Conservation (phyloP, 2,329 filamentous ascomycete genomes). For the Acephala macrosclerotiorum region DNA sequence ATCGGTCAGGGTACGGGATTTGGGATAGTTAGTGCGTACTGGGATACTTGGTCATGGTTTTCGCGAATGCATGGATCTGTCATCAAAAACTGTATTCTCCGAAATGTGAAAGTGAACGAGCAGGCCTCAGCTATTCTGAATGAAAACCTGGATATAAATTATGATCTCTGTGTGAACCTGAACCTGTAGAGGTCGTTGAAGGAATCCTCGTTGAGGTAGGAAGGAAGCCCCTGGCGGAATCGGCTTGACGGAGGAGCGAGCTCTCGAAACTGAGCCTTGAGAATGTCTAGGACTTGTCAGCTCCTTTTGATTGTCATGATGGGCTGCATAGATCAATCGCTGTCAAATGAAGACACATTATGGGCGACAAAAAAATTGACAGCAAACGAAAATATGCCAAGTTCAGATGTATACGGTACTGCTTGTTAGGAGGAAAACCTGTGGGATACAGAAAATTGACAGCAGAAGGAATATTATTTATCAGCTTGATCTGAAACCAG, state of each 20-base stretch:
- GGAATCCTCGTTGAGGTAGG: neutral
- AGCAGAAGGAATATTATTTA: neutral
- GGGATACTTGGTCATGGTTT: too few relatives aligned
- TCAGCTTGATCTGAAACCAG: neutral
- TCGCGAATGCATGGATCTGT: neutral
- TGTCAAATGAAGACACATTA: neutral
- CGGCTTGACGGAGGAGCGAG: neutral
- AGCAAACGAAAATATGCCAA: neutral
- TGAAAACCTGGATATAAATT: too few relatives aligned
- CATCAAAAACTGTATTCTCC: neutral
- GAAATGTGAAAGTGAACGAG: neutral
- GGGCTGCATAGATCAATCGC: neutral
- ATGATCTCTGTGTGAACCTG: too few relatives aligned
- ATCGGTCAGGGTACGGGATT: too few relatives aligned
- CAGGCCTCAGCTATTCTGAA: too few relatives aligned
- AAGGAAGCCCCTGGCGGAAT: neutral
- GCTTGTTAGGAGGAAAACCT: neutral
- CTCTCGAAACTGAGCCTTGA: neutral
- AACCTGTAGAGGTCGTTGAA: neutral
- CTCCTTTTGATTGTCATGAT: neutral
- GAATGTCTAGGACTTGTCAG: neutral
- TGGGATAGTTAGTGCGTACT: too few relatives aligned
- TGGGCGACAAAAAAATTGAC: neutral
- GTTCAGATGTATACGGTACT: neutral
- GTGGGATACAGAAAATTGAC: neutral